Percentiles rank a stretch among this genome's conserved stretches.
Conservation (phyloP, 164 flowering plant species). For the Vitis cinerea region DNA sequence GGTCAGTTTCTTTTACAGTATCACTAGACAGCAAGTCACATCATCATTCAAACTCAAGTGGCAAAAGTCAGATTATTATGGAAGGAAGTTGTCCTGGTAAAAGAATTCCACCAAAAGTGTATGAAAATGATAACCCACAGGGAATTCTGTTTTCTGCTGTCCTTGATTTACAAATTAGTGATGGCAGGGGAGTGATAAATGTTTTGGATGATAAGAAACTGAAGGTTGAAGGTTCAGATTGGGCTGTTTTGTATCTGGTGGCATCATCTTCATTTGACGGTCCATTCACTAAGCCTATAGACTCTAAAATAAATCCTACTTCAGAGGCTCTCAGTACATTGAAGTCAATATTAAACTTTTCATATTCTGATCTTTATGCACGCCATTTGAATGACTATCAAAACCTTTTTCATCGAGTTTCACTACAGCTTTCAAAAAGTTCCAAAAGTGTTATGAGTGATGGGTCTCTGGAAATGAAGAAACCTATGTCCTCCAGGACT, state of each 20-base stretch:
- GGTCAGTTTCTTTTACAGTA: conserved; percentile 69
- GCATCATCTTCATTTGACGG: conserved; percentile 88
- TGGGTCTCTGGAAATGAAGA: conserved; percentile 15
- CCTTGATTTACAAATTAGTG: conserved; percentile 68
- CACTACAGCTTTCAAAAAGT: conserved; percentile 68
- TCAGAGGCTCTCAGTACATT: conserved; percentile 36
- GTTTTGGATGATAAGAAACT: conserved; percentile 57
- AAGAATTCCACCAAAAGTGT: conserved; percentile 45
- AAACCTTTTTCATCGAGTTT: conserved; percentile 81
- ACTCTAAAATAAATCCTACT: conserved; percentile 71
- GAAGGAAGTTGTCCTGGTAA: conserved; percentile 77
- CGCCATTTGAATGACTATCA: conserved; percentile 87
- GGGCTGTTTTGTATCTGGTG: conserved; percentile 66
- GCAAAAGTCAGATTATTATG: conserved; percentile 61
- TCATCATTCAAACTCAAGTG: conserved; percentile 49
- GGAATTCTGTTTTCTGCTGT: conserved; percentile 76
- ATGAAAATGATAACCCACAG: conserved; percentile 45
- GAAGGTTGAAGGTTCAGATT: conserved; percentile 66
- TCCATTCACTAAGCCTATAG: conserved; percentile 67
- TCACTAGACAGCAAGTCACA: conserved; percentile 75
- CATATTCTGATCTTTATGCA: conserved; percentile 72
- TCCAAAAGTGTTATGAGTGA: conserved; percentile 26
- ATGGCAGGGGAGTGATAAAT: conserved; percentile 36
- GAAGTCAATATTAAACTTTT: conserved; percentile 31
- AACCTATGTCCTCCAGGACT: conserved; percentile 6